A percentile compares a stretch with the other conserved stretches of the same genome.
phyloP scores from a whole-genome alignment of 208 protist genomes.

The Trichomonas vaginalis region DNA sequence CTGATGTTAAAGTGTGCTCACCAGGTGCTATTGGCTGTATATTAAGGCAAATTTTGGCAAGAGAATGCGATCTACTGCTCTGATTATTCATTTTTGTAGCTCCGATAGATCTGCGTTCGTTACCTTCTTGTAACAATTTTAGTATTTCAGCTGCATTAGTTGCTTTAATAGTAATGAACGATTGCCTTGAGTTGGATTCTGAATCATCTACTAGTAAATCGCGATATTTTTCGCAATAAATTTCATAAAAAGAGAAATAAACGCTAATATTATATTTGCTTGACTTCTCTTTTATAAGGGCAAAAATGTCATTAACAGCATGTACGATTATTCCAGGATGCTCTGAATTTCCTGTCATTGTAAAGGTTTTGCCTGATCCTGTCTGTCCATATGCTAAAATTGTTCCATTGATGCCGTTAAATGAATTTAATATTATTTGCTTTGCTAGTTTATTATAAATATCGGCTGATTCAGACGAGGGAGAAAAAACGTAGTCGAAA shows the following conservation, averaged over 20 bases:
- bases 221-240: slow-evolving; percentile 31
- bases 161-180: not conserved
- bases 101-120: not conserved
- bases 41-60: not conserved
- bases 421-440: not conserved
- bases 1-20: not conserved
- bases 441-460: not conserved
- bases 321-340: slow-evolving; percentile 32
- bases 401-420: slow-evolving; percentile 12
- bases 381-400: slow-evolving; percentile 38
- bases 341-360: slow-evolving; percentile 25
- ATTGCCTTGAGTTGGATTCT: not conserved
- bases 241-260: slow-evolving; percentile 35
- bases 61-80: not conserved
- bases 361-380: slow-evolving; percentile 37
- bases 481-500: not conserved
- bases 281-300: not conserved
- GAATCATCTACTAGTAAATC: not conserved
- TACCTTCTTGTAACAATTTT: not conserved
- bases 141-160: too few relatives aligned
- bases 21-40: not conserved
- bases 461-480: not conserved
- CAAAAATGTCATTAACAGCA: slow-evolving; percentile 20
- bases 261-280: not conserved
- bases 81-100: not conserved